Conservation (phyloP, 2,329 filamentous ascomycete genomes). For the Pseudocercospora macadamiae region DNA sequence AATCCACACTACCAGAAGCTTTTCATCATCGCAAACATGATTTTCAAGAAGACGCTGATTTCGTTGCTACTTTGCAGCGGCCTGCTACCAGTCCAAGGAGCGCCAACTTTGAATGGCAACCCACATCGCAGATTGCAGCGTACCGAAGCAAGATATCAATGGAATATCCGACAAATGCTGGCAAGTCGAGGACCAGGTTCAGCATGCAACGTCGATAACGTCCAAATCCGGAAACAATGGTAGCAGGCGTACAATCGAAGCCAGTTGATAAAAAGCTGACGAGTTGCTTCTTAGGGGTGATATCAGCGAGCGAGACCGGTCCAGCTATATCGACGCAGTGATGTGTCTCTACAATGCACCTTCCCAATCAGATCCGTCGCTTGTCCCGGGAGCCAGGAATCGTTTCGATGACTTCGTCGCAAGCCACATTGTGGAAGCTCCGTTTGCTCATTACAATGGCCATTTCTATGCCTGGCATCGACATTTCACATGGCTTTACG, state of each 20-base stretch:
- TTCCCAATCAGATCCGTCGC: not conserved
- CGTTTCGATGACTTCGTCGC: constrained; percentile 38
- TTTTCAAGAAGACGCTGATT: not conserved
- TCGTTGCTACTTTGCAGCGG: not conserved
- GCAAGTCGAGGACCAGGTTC: not conserved
- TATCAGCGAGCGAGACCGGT: not conserved
- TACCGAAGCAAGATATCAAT: not conserved
- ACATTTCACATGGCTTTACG: constrained; percentile 46
- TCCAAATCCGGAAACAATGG: not conserved
- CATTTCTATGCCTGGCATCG: constrained; percentile 44
- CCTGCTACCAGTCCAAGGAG: not conserved
- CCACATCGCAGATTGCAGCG: not conserved
- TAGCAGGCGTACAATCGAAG: no score
- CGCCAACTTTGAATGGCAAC: not conserved
- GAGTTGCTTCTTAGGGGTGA: no score
- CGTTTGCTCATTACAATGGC: constrained; percentile 32
- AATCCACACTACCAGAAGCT: no score
- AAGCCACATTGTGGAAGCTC: constrained; percentile 35
- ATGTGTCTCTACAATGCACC: not conserved
- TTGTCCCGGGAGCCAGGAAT: constrained; percentile 31
- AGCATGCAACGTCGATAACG: not conserved
- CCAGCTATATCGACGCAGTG: not conserved
- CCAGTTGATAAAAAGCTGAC: no score
- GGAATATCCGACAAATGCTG: not conserved
- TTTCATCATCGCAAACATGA: not conserved